Base-by-base conservation (phyloP, 805 yeast species). In the Lipomyces sp. region DNA sequence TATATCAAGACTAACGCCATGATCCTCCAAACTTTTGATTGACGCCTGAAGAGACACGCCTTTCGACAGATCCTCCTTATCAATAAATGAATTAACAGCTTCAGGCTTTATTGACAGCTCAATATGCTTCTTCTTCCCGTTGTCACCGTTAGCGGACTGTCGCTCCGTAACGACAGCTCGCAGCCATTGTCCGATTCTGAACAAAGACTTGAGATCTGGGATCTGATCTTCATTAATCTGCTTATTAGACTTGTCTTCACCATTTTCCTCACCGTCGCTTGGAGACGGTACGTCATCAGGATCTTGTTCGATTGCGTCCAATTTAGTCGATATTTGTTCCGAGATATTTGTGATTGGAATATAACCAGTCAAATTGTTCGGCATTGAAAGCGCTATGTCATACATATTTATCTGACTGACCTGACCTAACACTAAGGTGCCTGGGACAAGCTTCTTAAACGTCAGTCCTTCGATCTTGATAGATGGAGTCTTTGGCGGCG, bases 21-120 rank as follows among this genome's bases (percentile, higher is more conserved):
- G 97, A 76, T 95, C 99, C 82, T 95, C 98, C 32, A 90, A 78
- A 57, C 96, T 88, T 68, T 82, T 83, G 30, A 95, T 86, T 1
- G 90, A 82, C 32, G 87, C 93, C 78, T 95, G 99, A 1, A 95
- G 75, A 3, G 89, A 75, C 65, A 85, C 81, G 55, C 91, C 92
- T 34, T 80, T 78, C 59, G 90, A 77, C 24, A 75, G 64, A 75
- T 92, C 98, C 56, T 88, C 92, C 3, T 81, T 84, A 7, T 80
- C 83, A 64, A 92, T 78, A 13, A 79, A 67, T 29, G 82, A 80
- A 75, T 95, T 95, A 11, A 90, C 91, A 54, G 80, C 79, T 58
- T 84, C 82, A 6, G 98, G 97, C 74, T 90, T 95, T 54, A 90
- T 81, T 8, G 90, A 82, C 50, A 93, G 80, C 69, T 86, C 87